Conservation (phyloP, 805 yeast genomes). For the Wilhelminamyces savonicus region DNA sequence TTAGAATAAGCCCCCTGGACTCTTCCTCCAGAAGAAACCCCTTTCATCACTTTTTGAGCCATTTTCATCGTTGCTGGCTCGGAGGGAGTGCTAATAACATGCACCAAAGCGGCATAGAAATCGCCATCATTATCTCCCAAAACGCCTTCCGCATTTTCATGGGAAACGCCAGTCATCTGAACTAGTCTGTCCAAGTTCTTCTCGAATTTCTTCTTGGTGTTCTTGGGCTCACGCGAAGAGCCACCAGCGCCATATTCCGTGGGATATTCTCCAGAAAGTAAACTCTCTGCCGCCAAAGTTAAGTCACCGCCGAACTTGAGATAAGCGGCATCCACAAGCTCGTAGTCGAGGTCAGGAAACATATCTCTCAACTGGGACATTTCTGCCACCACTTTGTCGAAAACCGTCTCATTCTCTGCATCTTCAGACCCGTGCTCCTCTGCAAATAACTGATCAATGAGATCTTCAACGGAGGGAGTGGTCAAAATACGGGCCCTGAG, state of each 20-base stretch:
- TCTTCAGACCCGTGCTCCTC: not conserved
- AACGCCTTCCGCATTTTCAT: slow-evolving; percentile 9
- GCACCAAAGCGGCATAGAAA: slow-evolving; percentile 26
- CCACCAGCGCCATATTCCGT: slow-evolving; percentile 1
- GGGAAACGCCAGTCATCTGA: slow-evolving; percentile 10
- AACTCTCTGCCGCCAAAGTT: slow-evolving; percentile 17
- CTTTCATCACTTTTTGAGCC: too few species aligned
- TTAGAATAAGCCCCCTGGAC: not conserved
- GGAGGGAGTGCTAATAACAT: slow-evolving; percentile 21
- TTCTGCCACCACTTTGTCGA: slow-evolving; percentile 2
- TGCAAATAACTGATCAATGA: not conserved
- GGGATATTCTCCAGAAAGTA: slow-evolving; percentile 4
- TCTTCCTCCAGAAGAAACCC: not conserved
- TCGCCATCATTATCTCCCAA: slow-evolving; percentile 22
- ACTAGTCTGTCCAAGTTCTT: not conserved
- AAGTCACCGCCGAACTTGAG: slow-evolving; percentile 22
- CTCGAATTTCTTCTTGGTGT: not conserved
- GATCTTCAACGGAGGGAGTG: not conserved
- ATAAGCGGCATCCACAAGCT: slow-evolving; percentile 21
- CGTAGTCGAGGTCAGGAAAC: slow-evolving; percentile 38
- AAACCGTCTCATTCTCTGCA: not conserved
- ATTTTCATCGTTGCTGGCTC: too few species aligned
- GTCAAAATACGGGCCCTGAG: not conserved
- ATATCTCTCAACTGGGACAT: slow-evolving; percentile 29
- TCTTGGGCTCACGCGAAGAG: slow-evolving; percentile 1